Percentiles rank a stretch among this genome's conserved stretches.
These are phyloP conservation scores for Cryphonectria parasitica DNA, from an alignment of 2,329 filamentous ascomycete species.

Conservation along the genomic window DNA sequence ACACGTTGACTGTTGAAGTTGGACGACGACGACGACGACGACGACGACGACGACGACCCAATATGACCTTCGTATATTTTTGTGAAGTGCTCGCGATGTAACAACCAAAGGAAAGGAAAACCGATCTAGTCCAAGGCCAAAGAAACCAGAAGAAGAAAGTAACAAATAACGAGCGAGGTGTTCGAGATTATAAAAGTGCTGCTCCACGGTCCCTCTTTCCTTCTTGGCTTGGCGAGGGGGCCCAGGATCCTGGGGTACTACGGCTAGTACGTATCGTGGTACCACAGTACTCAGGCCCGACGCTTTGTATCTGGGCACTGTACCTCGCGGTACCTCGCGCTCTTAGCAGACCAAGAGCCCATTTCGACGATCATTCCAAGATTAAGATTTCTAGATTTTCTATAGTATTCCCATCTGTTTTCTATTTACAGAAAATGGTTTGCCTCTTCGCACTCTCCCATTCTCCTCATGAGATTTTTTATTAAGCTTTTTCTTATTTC, in stretches of 20 bases:
- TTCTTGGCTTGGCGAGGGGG: not conserved
- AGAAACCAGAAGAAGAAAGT: not conserved
- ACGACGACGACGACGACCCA: not conserved
- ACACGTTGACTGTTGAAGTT: not conserved
- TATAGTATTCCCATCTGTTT: no score
- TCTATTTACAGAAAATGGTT: no score
- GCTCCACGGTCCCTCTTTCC: slow-evolving; percentile 5
- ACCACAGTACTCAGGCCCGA: not conserved
- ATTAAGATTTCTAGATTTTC: not conserved
- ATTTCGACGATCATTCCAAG: not conserved
- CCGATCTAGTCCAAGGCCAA: not conserved
- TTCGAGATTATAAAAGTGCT: slow-evolving; percentile 13
- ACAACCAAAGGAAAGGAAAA: not conserved
- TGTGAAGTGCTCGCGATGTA: not conserved
- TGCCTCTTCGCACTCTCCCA: no score
- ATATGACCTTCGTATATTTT: not conserved
- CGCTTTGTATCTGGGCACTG: not conserved
- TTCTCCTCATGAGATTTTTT: no score
- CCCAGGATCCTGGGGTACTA: slow-evolving; percentile 5
- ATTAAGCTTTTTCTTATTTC: not conserved
- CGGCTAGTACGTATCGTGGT: not conserved
- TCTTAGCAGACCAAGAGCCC: not conserved
- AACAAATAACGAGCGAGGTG: slow-evolving; percentile 1
- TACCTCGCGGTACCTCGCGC: not conserved
- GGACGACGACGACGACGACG: not conserved